Conservation (phyloP, 306 rosid genomes). For the Cucurbita pepo region DNA sequence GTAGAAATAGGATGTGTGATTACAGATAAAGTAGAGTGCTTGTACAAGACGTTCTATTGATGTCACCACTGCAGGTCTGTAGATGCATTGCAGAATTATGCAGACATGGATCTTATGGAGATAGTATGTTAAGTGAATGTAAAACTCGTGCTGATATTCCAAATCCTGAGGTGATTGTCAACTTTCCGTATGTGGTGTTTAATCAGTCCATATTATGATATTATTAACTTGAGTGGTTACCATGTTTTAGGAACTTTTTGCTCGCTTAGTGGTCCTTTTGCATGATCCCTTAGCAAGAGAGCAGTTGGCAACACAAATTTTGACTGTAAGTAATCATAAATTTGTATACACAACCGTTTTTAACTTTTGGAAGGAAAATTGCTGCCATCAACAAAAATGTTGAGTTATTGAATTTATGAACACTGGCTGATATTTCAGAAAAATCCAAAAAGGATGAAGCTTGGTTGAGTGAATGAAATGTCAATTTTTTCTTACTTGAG, state of each 20-base stretch:
- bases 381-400: neutral
- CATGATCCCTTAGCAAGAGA: conserved; percentile 88
- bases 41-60: neutral
- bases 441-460: neutral
- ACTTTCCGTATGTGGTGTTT: neutral
- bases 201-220: neutral
- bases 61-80: conserved; percentile 52
- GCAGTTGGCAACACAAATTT: conserved; percentile 76
- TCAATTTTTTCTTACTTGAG: neutral
- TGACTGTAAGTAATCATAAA: conserved; percentile 44
- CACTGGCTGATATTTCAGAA: neutral
- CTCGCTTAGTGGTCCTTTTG: conserved; percentile 85
- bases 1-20: neutral
- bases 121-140: conserved; percentile 60
- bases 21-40: neutral
- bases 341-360: neutral
- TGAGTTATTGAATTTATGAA: neutral
- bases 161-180: conserved; percentile 47
- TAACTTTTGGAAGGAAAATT: neutral
- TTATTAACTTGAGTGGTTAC: conserved; percentile 4
- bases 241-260: conserved; percentile 61
- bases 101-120: conserved; percentile 50
- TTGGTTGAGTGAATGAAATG: neutral
- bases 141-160: conserved; percentile 67
- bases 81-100: conserved; percentile 89